A percentile compares a stretch with the other conserved stretches of the same genome.
Conservation (phyloP, 768 basidiomycete species). For the Grammothele lineata region DNA sequence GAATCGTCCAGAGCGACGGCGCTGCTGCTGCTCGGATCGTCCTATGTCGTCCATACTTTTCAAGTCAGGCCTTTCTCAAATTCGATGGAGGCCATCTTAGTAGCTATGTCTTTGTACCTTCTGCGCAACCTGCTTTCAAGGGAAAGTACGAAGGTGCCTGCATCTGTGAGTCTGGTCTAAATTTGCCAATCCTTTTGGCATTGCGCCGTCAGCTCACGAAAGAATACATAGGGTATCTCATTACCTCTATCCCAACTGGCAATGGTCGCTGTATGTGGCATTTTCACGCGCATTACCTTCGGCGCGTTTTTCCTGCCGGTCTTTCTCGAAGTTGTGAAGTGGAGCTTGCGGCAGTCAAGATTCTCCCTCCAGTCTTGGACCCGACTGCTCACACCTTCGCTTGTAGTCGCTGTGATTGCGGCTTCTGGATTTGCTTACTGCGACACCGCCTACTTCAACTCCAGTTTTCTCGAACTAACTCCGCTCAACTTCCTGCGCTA, state of each 20-base stretch:
- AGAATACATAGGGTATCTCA: too few relatives aligned
- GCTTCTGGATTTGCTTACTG: conserved; percentile 19
- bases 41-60: conserved; percentile 33
- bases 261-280: conserved; percentile 22
- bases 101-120: conserved; percentile 28
- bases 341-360: conserved; percentile 4
- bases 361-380: not conserved
- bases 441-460: conserved; percentile 33
- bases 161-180: too few relatives aligned
- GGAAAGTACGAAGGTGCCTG: not conserved
- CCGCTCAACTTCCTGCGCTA: conserved; percentile 37
- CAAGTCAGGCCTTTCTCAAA: conserved; percentile 39
- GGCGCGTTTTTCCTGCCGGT: conserved; percentile 30
- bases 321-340: conserved; percentile 22
- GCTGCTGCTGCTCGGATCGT: conserved; percentile 32
- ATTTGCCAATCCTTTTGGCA: too few relatives aligned
- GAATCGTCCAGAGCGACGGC: conserved; percentile 14
- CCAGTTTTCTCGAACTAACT: conserved; percentile 24
- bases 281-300: conserved; percentile 35
- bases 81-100: conserved; percentile 29
- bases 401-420: conserved; percentile 19
- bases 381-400: conserved; percentile 17
- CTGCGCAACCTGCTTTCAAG: conserved; percentile 17
- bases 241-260: not conserved
- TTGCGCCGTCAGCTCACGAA: too few relatives aligned